Evolutionary conservation across 1,284 basidiomycete genomes (phyloP).

Genomic region (Irpex sp.): DNA sequence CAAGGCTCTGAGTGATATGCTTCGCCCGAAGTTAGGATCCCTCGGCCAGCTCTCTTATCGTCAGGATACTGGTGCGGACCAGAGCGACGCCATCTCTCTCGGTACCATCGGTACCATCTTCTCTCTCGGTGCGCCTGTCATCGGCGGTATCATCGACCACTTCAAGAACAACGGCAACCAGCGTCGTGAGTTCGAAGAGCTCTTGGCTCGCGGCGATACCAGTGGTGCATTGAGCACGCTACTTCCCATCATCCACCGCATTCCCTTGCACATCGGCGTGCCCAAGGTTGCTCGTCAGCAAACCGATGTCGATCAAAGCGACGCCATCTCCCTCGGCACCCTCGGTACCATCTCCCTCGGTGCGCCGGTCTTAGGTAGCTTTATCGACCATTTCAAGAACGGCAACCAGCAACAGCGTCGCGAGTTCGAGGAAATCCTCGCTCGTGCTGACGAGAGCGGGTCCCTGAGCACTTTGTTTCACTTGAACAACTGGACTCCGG

Average conservation of each 20-base stretch:
- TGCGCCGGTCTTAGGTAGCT: background rate
- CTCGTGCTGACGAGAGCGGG: background rate
- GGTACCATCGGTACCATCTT: constrained; percentile 3
- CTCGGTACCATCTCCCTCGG: background rate
- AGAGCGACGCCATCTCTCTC: constrained; percentile 3
- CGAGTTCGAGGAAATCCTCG: constrained; percentile 3
- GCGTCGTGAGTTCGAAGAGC: background rate
- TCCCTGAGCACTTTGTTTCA: background rate
- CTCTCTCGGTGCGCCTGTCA: constrained; percentile 4
- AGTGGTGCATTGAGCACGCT: background rate
- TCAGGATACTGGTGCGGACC: background rate
- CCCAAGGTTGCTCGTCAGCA: background rate
- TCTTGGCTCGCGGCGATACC: background rate
- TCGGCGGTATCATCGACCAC: constrained; percentile 5
- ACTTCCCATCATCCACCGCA: background rate
- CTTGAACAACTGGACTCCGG: background rate
- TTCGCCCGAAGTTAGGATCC: too few species aligned
- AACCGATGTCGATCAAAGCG: background rate
- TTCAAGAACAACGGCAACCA: constrained; percentile 6
- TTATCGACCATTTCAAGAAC: constrained; percentile 1
- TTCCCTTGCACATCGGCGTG: background rate
- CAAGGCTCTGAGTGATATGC: background rate
- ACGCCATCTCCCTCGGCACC: background rate
- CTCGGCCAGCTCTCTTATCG: background rate
- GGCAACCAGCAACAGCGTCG: background rate